Evolutionary conservation across 345 rosid species (phyloP).

Genomic region (Carallia pectinifolia): DNA sequence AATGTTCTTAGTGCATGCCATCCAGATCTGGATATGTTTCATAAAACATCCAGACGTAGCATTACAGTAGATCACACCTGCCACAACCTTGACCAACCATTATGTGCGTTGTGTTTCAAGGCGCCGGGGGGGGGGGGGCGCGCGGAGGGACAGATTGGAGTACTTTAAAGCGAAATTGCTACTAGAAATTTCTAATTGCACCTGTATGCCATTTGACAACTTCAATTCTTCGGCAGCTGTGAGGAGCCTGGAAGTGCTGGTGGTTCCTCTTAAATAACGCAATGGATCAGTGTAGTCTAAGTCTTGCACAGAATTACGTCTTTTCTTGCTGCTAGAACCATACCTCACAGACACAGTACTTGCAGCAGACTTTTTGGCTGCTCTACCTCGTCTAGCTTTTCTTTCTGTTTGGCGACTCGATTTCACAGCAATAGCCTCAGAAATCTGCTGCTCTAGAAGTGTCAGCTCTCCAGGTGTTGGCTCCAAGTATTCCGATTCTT

Average conservation of each 20-base stretch:
- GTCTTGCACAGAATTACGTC: constrained; percentile 52
- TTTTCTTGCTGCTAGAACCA: constrained; percentile 52
- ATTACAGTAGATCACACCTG: too few relatives aligned
- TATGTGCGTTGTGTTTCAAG: too few relatives aligned
- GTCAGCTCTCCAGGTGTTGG: constrained; percentile 53
- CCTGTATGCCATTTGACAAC: constrained; percentile 94
- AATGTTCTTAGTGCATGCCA: too few relatives aligned
- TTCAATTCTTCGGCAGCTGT: constrained; percentile 73
- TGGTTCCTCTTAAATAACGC: constrained; percentile 69
- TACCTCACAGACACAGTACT: constrained; percentile 51
- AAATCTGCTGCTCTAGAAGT: constrained; percentile 55
- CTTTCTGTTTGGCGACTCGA: constrained; percentile 73
- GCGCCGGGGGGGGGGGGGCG: too few relatives aligned
- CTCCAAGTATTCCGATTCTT: constrained; percentile 50
- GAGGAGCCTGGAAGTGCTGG: constrained; percentile 70
- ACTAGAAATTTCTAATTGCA: constrained; percentile 19
- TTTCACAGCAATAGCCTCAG: constrained; percentile 57
- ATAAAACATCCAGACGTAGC: too few relatives aligned
- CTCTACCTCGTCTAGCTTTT: constrained; percentile 69
- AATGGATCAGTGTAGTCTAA: constrained; percentile 78
- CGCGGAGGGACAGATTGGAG: too few relatives aligned
- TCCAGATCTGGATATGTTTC: too few relatives aligned
- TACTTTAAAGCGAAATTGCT: neutral
- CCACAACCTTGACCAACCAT: too few relatives aligned
- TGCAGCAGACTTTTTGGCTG: constrained; percentile 61